Conservation (phyloP, 2,329 filamentous ascomycete genomes). For the Aspergillus fijiensis region DNA sequence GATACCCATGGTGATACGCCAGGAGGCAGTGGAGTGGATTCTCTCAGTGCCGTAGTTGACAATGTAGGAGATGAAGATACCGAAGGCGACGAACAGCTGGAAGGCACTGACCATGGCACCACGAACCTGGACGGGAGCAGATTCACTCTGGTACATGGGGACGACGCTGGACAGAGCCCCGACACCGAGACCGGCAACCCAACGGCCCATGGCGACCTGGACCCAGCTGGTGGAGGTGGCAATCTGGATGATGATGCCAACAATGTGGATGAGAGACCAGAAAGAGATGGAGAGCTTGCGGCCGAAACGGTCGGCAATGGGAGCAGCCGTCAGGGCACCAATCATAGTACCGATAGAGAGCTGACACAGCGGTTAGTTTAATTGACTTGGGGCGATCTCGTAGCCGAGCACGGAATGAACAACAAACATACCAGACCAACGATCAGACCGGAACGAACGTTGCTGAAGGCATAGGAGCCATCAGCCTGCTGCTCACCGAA, state of each 20-base stretch:
- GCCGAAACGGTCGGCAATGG: constrained; percentile 47
- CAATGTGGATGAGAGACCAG: constrained; percentile 47
- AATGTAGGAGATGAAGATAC: constrained; percentile 50
- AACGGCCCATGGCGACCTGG: constrained; percentile 48
- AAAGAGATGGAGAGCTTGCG: constrained; percentile 47
- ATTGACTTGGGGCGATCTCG: not conserved
- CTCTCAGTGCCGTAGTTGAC: constrained; percentile 50
- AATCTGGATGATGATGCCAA: constrained; percentile 50
- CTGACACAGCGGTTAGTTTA: constrained; percentile 26
- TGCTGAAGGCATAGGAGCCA: constrained; percentile 42
- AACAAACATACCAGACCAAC: constrained; percentile 40
- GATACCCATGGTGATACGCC: constrained; percentile 56
- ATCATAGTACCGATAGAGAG: constrained; percentile 48
- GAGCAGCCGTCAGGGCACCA: constrained; percentile 44
- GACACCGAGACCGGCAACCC: constrained; percentile 49
- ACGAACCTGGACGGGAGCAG: constrained; percentile 47
- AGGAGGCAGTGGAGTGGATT: constrained; percentile 45
- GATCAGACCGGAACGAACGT: constrained; percentile 47
- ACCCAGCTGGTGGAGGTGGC: constrained; percentile 43
- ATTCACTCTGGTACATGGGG: constrained; percentile 51
- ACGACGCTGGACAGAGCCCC: constrained; percentile 49
- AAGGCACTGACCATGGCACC: constrained; percentile 51
- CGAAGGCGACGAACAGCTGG: constrained; percentile 52
- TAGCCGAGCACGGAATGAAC: not conserved
- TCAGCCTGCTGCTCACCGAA: constrained; percentile 39